A percentile compares a stretch with the other conserved stretches of the same genome.
Conservation (phyloP, 179 eudicot species). For the Heliamphora ciliata region DNA sequence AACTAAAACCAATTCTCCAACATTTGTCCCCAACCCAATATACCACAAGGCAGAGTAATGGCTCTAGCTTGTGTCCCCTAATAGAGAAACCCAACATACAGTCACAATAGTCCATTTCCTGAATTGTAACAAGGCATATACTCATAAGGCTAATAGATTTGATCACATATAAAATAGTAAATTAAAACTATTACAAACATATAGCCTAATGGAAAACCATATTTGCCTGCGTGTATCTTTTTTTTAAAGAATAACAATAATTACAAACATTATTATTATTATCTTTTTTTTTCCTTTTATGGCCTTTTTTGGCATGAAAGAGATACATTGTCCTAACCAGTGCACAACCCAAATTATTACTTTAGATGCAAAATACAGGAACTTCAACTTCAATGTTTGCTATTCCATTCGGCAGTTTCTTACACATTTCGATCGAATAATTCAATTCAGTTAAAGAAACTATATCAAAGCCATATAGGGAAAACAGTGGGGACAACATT, state of each 20-base stretch:
- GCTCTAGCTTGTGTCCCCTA: not conserved
- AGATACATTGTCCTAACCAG: not conserved
- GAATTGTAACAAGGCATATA: not conserved
- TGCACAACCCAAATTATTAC: not conserved
- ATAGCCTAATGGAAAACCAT: not conserved
- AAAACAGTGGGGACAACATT: not conserved
- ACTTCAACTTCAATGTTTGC: not conserved
- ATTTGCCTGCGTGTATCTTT: too few relatives aligned
- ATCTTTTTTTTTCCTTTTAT: not conserved
- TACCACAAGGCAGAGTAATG: too few relatives aligned
- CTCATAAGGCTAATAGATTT: not conserved
- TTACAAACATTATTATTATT: not conserved
- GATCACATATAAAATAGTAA: not conserved
- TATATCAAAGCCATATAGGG: not conserved
- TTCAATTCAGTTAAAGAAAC: not conserved
- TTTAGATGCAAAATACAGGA: not conserved
- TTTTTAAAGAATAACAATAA: too few relatives aligned
- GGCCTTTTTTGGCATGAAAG: not conserved
- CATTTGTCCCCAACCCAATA: too few relatives aligned
- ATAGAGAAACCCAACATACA: not conserved
- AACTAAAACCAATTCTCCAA: too few relatives aligned
- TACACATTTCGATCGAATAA: not conserved
- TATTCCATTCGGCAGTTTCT: not conserved
- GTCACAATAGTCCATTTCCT: not conserved
- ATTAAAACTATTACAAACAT: not conserved